phyloP scores from a whole-genome alignment of 140 eudicot species.

The Senecio squalidus region DNA sequence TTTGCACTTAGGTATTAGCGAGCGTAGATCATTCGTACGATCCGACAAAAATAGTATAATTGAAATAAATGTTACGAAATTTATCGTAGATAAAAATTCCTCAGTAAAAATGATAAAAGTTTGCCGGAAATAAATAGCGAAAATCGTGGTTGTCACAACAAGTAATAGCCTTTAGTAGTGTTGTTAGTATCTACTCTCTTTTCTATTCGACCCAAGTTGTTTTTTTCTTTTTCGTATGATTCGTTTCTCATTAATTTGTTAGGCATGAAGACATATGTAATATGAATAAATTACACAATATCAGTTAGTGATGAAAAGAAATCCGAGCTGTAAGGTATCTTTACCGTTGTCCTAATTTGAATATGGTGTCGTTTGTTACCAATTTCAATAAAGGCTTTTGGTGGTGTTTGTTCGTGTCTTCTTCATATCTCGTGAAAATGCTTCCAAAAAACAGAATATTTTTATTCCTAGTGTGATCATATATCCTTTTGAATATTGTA shows the following conservation, averaged over 20 bases:
- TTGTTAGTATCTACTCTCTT: constrained; percentile 16
- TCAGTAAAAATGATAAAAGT: no score
- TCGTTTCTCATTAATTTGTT: background rate
- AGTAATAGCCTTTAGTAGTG: constrained; percentile 17
- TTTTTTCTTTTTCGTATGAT: background rate
- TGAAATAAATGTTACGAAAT: no score
- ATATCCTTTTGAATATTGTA: background rate
- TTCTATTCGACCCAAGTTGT: constrained; percentile 6
- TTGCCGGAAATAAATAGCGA: no score
- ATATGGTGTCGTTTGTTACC: constrained; percentile 11
- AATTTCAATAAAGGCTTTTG: background rate
- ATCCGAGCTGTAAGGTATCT: background rate
- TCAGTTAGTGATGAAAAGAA: constrained; percentile 1
- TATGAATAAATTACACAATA: background rate
- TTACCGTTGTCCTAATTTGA: background rate
- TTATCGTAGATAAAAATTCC: no score
- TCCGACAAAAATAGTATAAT: no score
- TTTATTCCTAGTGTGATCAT: constrained; percentile 16
- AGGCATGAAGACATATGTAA: background rate
- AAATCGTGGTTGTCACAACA: no score
- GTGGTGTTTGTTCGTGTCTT: constrained; percentile 8
- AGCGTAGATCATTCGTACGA: no score
- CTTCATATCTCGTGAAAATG: constrained; percentile 6
- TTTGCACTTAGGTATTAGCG: no score
- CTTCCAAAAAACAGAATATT: constrained; percentile 10